phyloP scores from a whole-genome alignment of 2,329 filamentous ascomycete species.

The Drechslerella dactyloides region DNA sequence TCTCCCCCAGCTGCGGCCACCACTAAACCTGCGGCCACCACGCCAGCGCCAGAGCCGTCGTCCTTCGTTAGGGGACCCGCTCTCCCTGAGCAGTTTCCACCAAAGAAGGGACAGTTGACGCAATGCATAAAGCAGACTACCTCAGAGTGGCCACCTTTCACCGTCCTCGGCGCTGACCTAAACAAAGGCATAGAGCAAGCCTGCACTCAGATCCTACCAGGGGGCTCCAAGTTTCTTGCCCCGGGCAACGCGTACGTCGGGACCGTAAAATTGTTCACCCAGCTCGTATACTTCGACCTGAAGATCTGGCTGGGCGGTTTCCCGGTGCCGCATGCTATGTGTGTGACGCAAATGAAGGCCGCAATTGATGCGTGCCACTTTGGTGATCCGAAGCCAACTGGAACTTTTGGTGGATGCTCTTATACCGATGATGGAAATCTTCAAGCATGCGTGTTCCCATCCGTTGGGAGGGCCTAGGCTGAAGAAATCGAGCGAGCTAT shows the following conservation, averaged over 20 bases:
- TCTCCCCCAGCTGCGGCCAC: background rate
- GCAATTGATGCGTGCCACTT: background rate
- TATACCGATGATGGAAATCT: conserved; percentile 2
- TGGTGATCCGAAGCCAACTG: background rate
- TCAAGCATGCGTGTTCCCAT: conserved; percentile 12
- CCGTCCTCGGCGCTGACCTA: background rate
- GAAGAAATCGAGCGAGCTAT: too few relatives aligned
- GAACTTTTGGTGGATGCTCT: conserved; percentile 7
- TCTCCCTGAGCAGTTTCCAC: background rate
- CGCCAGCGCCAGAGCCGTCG: too few relatives aligned
- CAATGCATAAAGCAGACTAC: background rate
- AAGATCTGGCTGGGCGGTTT: background rate
- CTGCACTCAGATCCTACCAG: background rate
- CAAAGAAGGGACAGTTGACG: background rate
- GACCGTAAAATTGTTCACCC: background rate
- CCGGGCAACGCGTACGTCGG: background rate
- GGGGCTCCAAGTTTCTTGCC: background rate
- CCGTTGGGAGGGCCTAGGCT: too few relatives aligned
- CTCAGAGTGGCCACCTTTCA: background rate
- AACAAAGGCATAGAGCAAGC: background rate
- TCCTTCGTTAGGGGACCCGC: background rate
- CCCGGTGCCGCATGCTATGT: background rate
- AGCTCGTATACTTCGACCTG: background rate
- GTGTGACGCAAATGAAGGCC: background rate
- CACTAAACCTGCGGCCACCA: background rate